Base-by-base conservation (phyloP, 1,284 basidiomycete genomes). In the Pterula multifida region DNA sequence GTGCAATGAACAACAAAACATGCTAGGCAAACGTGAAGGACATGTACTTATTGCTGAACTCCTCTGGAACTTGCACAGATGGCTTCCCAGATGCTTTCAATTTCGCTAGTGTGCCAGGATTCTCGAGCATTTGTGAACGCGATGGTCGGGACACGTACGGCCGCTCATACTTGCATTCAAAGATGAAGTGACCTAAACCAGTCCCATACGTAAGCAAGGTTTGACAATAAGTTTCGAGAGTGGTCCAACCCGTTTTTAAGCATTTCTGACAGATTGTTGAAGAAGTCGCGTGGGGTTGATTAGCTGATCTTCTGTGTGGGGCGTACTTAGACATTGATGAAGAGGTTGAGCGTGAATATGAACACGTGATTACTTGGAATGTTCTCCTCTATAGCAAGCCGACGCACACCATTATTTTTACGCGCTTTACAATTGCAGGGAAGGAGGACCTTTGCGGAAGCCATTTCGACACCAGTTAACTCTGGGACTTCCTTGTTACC, bases 191-290 rank as follows among this genome's bases (percentile, higher is more conserved):
- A 0, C 86, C 86, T 85, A 55, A 39, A 42, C 24, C 17, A 17
- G 11, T 6, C 11, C 6, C 22, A 17, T 44, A 11, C 39, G 22
- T 19, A 19, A 13, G 28, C 23, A 48, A 35, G 44, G 45, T 11
- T 21, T 45, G 21, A 15, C 11, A n/a, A 25, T 12, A n/a, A n/a
- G 22, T 2, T 3, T 36, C 17, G 36, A 25, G 45, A 19, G n/a
- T 50, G 32, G 1, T 58, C 66, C 54, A 35, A 80, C 85, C 85
- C 62, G 71, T 71, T 39, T 70, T 66, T 25, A 89, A 71, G 59
- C 86, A 90, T 65, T 83, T 89, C 63, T 90, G 86, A 63, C 86
- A 90, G 28, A 85, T 60, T 0, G 86, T 89, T 0, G 75, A 74
- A 1, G 76, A 65, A 0, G 71, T 74, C 25, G 85, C 76, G 9